Evolutionary conservation across 805 yeast genomes (phyloP).

Genomic region (Metschnikowia proteae): DNA sequence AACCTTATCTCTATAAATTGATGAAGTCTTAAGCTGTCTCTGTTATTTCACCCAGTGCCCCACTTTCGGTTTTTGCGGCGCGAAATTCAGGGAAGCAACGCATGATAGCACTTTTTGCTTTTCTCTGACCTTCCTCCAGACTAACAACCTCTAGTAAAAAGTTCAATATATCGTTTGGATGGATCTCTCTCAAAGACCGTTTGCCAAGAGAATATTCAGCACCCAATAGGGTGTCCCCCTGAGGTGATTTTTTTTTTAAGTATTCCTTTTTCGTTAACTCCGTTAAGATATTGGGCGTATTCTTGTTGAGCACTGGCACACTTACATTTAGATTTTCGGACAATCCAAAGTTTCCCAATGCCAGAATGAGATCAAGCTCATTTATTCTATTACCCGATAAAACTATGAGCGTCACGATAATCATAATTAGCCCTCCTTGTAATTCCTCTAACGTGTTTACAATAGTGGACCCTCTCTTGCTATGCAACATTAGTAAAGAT

Average conservation of each 20-base stretch:
- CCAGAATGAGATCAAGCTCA: slow-evolving; percentile 23
- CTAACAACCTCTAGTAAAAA: slow-evolving; percentile 25
- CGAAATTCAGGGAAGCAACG: slow-evolving; percentile 14
- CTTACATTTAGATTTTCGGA: slow-evolving; percentile 18
- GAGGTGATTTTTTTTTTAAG: slow-evolving; percentile 16
- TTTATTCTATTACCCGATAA: slow-evolving; percentile 30
- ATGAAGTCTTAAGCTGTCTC: slow-evolving; percentile 21
- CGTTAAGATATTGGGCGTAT: slow-evolving; percentile 20
- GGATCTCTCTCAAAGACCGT: slow-evolving; percentile 31
- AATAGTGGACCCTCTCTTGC: slow-evolving; percentile 17
- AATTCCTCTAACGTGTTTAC: slow-evolving; percentile 26
- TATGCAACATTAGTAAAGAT: slow-evolving; percentile 21
- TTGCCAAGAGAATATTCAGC: slow-evolving; percentile 31
- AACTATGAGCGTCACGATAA: slow-evolving; percentile 28
- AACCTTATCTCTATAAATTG: background rate
- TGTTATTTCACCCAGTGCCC: slow-evolving; percentile 18
- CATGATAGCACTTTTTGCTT: slow-evolving; percentile 22
- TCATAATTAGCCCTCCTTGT: slow-evolving; percentile 28
- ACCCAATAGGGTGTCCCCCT: slow-evolving; percentile 13
- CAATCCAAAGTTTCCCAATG: slow-evolving; percentile 25
- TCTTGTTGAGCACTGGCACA: slow-evolving; percentile 22
- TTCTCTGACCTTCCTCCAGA: slow-evolving; percentile 18
- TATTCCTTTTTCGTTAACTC: slow-evolving; percentile 32
- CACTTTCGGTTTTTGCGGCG: background rate
- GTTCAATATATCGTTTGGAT: slow-evolving; percentile 25